Percentiles rank a stretch among this genome's conserved stretches.
phyloP scores from a whole-genome alignment of 148 eudicot species.

The Amaranthus hypochondriacus region DNA sequence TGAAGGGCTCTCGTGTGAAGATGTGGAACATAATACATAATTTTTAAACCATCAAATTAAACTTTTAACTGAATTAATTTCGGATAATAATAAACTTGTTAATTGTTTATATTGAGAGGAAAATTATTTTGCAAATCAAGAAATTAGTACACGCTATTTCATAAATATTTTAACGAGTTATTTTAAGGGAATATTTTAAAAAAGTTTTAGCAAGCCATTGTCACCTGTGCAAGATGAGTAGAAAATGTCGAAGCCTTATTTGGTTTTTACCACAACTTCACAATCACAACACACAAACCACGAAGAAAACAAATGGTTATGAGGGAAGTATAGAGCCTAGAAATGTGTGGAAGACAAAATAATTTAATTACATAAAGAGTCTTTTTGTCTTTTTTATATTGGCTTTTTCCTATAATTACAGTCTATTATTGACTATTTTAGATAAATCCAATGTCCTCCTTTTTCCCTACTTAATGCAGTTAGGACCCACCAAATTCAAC shows the following conservation, averaged over 20 bases:
- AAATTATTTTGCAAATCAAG: no score
- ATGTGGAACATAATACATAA: no score
- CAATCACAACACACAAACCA: conserved; percentile 1
- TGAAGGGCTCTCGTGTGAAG: no score
- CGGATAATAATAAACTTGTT: no score
- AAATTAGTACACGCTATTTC: no score
- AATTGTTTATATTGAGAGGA: no score
- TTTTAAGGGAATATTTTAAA: no score
- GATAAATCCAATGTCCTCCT: conserved; percentile 30
- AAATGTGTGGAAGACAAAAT: neutral
- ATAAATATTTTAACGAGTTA: no score
- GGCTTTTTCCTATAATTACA: neutral
- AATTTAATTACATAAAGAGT: conserved; percentile 22
- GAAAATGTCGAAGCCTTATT: neutral
- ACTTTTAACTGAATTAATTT: no score
- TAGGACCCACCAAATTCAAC: conserved; percentile 26
- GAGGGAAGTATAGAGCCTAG: neutral
- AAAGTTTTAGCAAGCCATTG: neutral
- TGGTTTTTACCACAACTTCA: neutral
- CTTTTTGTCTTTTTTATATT: conserved; percentile 20
- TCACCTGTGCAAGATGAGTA: neutral
- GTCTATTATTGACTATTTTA: conserved; percentile 5
- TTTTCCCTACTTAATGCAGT: conserved; percentile 17
- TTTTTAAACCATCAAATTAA: no score
- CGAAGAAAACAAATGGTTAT: neutral